Conservation (phyloP, 805 yeast genomes). For the Pichia rugopelliculosa region DNA sequence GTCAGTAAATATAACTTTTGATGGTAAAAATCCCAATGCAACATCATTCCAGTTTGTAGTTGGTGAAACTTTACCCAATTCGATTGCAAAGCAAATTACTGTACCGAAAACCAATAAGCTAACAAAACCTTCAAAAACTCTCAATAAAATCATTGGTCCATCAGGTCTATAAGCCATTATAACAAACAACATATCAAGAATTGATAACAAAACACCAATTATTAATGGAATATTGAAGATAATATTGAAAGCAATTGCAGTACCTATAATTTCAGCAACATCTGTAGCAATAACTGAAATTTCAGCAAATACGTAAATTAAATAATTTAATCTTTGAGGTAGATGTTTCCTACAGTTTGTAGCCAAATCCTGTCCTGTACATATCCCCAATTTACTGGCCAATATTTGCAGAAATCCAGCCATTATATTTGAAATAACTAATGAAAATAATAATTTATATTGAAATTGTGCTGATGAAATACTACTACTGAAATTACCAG, state of each 20-base stretch:
- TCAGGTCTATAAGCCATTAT: conserved; percentile 81
- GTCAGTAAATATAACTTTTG: conserved; percentile 36
- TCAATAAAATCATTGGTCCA: conserved; percentile 69
- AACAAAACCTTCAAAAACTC: conserved; percentile 79
- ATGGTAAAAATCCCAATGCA: conserved; percentile 60
- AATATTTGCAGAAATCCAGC: conserved; percentile 83
- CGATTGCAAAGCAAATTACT: conserved; percentile 77
- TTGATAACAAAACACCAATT: conserved; percentile 77
- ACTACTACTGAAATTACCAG: conserved; percentile 94
- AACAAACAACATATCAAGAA: conserved; percentile 78
- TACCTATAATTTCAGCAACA: conserved; percentile 96
- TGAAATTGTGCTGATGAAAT: conserved; percentile 75
- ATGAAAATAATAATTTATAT: conserved; percentile 70
- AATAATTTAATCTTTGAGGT: conserved; percentile 50
- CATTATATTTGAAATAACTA: conserved; percentile 71
- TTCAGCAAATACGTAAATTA: conserved; percentile 74
- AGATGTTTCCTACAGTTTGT: conserved; percentile 75
- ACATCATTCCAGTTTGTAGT: conserved; percentile 51
- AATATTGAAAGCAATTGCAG: conserved; percentile 87
- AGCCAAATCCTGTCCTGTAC: conserved; percentile 90
- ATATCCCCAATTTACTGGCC: conserved; percentile 85
- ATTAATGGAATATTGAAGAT: conserved; percentile 72
- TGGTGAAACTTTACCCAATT: conserved; percentile 59
- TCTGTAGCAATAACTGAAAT: conserved; percentile 92
- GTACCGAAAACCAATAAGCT: conserved; percentile 72